phyloP scores from a whole-genome alignment of 257 asterid genomes.

The Asclepias syriaca region DNA sequence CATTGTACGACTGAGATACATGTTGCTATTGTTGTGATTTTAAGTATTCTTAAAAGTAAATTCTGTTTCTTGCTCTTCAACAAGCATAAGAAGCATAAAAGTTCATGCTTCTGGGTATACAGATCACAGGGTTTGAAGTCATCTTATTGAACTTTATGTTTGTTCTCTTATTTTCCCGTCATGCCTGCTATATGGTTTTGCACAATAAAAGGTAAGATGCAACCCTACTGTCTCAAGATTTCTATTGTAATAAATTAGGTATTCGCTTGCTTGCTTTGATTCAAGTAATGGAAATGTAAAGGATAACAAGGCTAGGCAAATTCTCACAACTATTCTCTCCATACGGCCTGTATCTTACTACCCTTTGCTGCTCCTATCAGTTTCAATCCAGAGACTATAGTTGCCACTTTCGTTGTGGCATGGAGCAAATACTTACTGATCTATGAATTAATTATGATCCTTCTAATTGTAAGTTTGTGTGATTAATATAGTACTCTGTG shows the following conservation, averaged over 20 bases:
- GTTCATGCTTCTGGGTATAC: neutral
- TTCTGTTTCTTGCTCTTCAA: neutral
- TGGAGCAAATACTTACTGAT: neutral
- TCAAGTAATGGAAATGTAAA: too few relatives aligned
- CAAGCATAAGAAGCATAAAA: neutral
- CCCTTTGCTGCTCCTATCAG: neutral
- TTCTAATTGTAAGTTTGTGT: neutral
- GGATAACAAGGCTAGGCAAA: neutral
- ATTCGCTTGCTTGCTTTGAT: neutral
- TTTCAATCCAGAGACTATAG: neutral
- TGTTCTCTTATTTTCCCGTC: neutral
- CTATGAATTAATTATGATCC: neutral
- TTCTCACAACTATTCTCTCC: neutral
- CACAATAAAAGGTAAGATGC: neutral
- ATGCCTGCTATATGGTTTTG: neutral
- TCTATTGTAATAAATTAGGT: neutral
- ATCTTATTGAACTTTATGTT: neutral
- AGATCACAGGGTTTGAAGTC: neutral
- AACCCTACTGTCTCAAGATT: neutral
- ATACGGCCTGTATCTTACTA: neutral
- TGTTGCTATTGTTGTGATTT: neutral
- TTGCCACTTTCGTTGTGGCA: neutral
- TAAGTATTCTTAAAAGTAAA: neutral
- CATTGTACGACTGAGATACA: neutral
- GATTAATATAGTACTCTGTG: neutral